phyloP scores from a whole-genome alignment of 768 basidiomycete species.

The Boletus patriciae region DNA sequence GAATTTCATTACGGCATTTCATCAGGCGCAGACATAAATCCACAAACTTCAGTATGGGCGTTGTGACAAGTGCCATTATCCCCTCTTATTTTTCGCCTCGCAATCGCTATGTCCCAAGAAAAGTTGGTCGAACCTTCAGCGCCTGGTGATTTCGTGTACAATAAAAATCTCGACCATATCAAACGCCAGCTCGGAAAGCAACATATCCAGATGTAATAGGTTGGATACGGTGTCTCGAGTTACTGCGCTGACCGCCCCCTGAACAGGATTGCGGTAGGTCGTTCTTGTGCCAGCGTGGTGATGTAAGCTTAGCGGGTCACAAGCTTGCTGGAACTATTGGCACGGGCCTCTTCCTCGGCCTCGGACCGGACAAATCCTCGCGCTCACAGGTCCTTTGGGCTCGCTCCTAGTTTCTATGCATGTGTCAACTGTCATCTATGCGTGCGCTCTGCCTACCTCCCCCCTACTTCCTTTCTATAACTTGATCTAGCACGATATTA shows the following conservation, averaged over 20 bases:
- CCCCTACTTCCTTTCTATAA: not conserved
- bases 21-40: not conserved
- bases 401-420: slow-evolving; percentile 30
- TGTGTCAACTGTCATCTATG: slow-evolving; percentile 29
- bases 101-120: not conserved
- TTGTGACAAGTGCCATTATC: not conserved
- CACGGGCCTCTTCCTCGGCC: slow-evolving; percentile 33
- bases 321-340: slow-evolving; percentile 33
- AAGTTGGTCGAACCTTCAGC: not conserved
- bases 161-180: slow-evolving; percentile 15
- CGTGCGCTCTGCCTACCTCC: slow-evolving; percentile 15
- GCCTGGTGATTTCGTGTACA: slow-evolving; percentile 16
- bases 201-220: slow-evolving; percentile 22
- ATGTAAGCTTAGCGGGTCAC: not conserved
- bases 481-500: slow-evolving; percentile 24
- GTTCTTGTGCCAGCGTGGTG: not conserved
- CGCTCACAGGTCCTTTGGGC: slow-evolving; percentile 29
- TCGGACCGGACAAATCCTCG: slow-evolving; percentile 31
- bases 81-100: not conserved
- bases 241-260: not conserved
- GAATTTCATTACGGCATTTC: not conserved
- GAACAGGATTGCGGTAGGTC: slow-evolving; percentile 23
- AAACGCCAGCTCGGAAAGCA: slow-evolving; percentile 20
- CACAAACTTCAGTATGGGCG: not conserved
- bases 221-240: not conserved